Evolutionary conservation across 345 rosid genomes (phyloP).

Genomic region (Pugionium cornutum): DNA sequence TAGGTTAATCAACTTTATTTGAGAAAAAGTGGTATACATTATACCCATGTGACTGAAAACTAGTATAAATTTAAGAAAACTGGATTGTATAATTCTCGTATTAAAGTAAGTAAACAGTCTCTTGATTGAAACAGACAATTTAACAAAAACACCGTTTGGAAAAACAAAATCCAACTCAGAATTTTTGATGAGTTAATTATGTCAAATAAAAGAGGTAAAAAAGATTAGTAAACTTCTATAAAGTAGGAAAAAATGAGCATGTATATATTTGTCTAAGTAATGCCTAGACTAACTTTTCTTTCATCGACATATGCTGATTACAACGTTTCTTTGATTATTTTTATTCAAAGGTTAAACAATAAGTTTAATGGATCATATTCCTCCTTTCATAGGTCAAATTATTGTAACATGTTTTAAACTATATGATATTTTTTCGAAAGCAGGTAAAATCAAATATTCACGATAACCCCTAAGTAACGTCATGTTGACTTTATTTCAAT

Average conservation of each 20-base stretch:
- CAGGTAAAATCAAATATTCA: background rate
- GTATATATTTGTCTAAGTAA: too few species aligned
- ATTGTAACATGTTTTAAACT: too few species aligned
- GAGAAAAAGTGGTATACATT: constrained; percentile 10
- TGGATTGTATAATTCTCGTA: constrained; percentile 4
- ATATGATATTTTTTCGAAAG: too few species aligned
- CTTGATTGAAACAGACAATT: background rate
- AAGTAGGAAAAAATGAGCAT: background rate
- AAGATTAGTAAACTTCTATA: background rate
- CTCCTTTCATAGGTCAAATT: too few species aligned
- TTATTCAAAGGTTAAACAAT: constrained; percentile 3
- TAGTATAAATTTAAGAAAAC: constrained; percentile 1
- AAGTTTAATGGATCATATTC: constrained; percentile 1
- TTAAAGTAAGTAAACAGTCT: background rate
- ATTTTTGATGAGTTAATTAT: background rate
- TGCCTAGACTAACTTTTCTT: background rate
- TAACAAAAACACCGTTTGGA: background rate
- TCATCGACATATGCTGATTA: background rate
- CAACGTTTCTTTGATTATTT: background rate
- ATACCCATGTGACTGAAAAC: constrained; percentile 4
- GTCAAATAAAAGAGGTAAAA: background rate
- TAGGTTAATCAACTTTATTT: constrained; percentile 27
- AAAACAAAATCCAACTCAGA: background rate
- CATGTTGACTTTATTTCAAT: constrained; percentile 20
- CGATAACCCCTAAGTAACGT: constrained; percentile 17